Evolutionary conservation across 2,329 filamentous ascomycete genomes (phyloP), one percentile per base, ranked within the genome.

Genomic region (Orbilia blumenaviensis): DNA sequence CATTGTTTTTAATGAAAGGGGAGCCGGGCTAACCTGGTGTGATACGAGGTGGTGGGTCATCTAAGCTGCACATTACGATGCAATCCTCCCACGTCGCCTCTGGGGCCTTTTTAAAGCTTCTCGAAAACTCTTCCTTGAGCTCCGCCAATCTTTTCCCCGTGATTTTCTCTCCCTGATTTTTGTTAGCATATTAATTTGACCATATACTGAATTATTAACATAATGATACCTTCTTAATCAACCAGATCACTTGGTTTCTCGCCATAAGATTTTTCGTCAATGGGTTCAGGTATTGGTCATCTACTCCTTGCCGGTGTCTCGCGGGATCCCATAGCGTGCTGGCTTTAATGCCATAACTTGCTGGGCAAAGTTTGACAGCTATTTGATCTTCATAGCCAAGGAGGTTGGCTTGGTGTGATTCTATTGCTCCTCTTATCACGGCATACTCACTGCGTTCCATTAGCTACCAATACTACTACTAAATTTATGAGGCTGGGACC

Each of bases 151-250:
- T 41, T 36, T 42, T 29, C 16, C 23, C 23, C 2, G 56, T 61
- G 36, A 61, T 61, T 27, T 42, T 61, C 1, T 61, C 56, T n/a
- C 56, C 56, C 56, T 61, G 4, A 27, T 42, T 61, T 1, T 4
- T 18, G 25, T 50, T 50, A 50, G 5, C 14, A 41, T 38, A 41
- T 41, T n/a, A 12, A 18, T 56, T 36, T 18, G 23, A 32, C 21
- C 18, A 34, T 16, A 56, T 14, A 27, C 21, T 16, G 18, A 61
- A n/a, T 12, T 27, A 16, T 7, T 41, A 41, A 23, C 18, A 12
- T 61, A 61, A n/a, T n/a, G n/a, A n/a, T n/a, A n/a, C 56, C 36
- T 61, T 61, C 23, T 61, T 61, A 23, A 61, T 61, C 34, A 61
- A 10, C 56, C 56, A 61, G n/a, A 25, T n/a, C 6, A 61, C 34